Percentiles rank a stretch among this genome's conserved stretches.
phyloP scores from a whole-genome alignment of 2,329 filamentous ascomycete genomes.

The Cordyceps pruinosa region DNA sequence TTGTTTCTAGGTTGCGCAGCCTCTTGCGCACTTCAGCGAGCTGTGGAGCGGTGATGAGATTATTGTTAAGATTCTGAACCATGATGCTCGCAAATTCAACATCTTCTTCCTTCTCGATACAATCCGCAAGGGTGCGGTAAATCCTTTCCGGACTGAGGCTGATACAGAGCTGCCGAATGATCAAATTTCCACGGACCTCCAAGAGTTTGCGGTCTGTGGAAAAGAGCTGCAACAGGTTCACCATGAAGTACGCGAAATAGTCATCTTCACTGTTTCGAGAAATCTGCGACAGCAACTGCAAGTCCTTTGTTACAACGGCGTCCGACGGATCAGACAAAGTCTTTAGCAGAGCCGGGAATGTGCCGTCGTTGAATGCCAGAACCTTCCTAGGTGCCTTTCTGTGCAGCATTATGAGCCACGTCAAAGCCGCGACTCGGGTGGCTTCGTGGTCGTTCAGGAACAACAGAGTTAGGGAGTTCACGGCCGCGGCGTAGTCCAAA shows the following conservation, averaged over 20 bases:
- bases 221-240: slow-evolving; percentile 89
- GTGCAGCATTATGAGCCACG: slow-evolving; percentile 97
- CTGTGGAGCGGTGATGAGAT: slow-evolving; percentile 94
- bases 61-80: slow-evolving; percentile 99
- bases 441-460: slow-evolving; percentile 97
- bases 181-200: slow-evolving; percentile 89
- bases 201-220: slow-evolving; percentile 87
- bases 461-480: slow-evolving; percentile 84
- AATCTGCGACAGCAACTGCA: slow-evolving; percentile 91
- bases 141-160: slow-evolving; percentile 92
- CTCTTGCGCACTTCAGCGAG: slow-evolving; percentile 84
- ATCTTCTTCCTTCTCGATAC: slow-evolving; percentile 95
- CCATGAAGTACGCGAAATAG: slow-evolving; percentile 98
- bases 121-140: slow-evolving; percentile 90
- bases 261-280: slow-evolving; percentile 94
- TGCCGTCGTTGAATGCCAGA: slow-evolving; percentile 92
- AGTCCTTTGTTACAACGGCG: slow-evolving; percentile 88
- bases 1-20: slow-evolving; percentile 82
- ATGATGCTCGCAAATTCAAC: slow-evolving; percentile 98
- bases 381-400: slow-evolving; percentile 90
- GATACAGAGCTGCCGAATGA: slow-evolving; percentile 89
- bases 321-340: slow-evolving; percentile 93
- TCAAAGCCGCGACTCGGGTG: slow-evolving; percentile 85
- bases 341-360: slow-evolving; percentile 91
- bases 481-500: slow-evolving; percentile 92